Evolutionary conservation across 306 rosid species (phyloP).

Genomic region (Vigna hirtella): DNA sequence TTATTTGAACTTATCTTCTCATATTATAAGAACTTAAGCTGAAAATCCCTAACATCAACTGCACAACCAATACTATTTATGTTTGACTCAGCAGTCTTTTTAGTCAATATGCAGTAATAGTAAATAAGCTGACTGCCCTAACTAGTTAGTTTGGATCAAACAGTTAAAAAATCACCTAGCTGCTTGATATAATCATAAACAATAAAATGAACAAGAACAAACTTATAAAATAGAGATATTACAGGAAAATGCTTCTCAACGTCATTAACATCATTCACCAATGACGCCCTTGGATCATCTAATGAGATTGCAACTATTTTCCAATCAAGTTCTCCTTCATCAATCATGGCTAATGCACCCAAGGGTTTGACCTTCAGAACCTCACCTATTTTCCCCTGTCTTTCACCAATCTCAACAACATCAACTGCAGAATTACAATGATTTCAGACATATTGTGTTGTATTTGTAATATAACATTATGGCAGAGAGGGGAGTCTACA

Average conservation of each 20-base stretch:
- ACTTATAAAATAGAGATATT: conserved; percentile 39
- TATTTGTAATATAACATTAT: conserved; percentile 9
- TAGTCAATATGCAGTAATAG: conserved; percentile 5
- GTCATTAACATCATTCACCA: conserved; percentile 81
- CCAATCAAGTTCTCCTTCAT: conserved; percentile 99
- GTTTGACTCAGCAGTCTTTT: neutral
- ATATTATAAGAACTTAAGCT: neutral
- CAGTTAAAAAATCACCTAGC: conserved; percentile 16
- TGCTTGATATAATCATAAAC: conserved; percentile 7
- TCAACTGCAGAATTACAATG: conserved; percentile 66
- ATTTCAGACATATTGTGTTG: conserved; percentile 1
- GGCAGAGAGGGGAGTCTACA: conserved; percentile 29
- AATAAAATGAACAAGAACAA: conserved; percentile 17
- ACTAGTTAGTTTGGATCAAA: conserved; percentile 2
- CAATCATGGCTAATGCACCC: conserved; percentile 98
- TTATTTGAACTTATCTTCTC: neutral
- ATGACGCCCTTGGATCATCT: conserved; percentile 90
- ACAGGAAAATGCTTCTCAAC: conserved; percentile 98
- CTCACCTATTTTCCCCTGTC: conserved; percentile 74
- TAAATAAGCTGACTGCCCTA: neutral
- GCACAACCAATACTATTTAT: neutral
- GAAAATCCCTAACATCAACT: conserved; percentile 9
- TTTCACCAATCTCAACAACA: conserved; percentile 87
- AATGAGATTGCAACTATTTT: conserved; percentile 92
- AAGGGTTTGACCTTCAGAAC: conserved; percentile 88